These are phyloP conservation scores for Chaetomium fimeti DNA, from an alignment of 495 filamentous ascomycete genomes.

Conservation along the genomic window DNA sequence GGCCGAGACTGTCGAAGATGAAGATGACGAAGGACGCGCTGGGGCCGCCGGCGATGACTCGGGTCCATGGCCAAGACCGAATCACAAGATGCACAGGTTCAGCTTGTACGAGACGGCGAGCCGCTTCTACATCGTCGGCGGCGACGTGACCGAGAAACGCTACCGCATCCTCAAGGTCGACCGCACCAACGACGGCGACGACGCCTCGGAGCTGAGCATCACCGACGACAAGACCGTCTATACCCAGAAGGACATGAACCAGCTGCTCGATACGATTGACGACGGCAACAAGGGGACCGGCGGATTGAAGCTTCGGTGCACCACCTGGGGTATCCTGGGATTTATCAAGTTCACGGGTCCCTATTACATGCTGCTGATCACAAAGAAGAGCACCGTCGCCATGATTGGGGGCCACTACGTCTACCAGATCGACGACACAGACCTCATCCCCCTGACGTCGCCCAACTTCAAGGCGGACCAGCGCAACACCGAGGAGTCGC, in stretches of 20 bases:
- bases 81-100: slow-evolving; percentile 91
- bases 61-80: slow-evolving; percentile 44
- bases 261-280: slow-evolving; percentile 89
- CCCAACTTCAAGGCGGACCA: slow-evolving; percentile 72
- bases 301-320: slow-evolving; percentile 87
- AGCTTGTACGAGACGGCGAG: slow-evolving; percentile 91
- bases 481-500: slow-evolving; percentile 78
- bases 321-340: slow-evolving; percentile 88
- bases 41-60: slow-evolving; percentile 21
- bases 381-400: slow-evolving; percentile 91
- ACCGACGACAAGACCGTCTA: slow-evolving; percentile 94
- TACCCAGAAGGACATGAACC: slow-evolving; percentile 86
- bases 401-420: slow-evolving; percentile 95
- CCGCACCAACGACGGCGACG: slow-evolving; percentile 65
- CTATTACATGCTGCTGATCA: slow-evolving; percentile 97
- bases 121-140: slow-evolving; percentile 90
- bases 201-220: slow-evolving; percentile 69
- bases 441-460: slow-evolving; percentile 78
- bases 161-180: slow-evolving; percentile 95
- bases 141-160: slow-evolving; percentile 79
- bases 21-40: slow-evolving; percentile 49
- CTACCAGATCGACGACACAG: slow-evolving; percentile 94
- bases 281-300: slow-evolving; percentile 90
- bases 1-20: slow-evolving; percentile 23
- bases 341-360: slow-evolving; percentile 94